Evolutionary conservation across 306 rosid genomes (phyloP), one percentile per base, ranked within the genome.

Genomic region (Acmispon strigosus): DNA sequence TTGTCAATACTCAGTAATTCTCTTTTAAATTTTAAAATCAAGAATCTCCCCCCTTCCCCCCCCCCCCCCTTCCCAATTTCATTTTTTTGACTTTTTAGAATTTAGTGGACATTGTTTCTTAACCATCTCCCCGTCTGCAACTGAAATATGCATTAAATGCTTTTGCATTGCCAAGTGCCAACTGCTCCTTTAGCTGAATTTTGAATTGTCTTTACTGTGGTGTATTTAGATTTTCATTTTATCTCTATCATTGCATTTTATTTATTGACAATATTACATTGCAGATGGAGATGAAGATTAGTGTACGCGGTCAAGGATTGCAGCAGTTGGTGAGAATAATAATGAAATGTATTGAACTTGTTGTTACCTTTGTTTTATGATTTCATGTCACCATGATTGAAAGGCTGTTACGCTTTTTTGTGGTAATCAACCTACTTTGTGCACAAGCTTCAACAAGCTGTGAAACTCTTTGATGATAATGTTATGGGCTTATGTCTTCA

Each of bases 221-320:
- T 41, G 7, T 24, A 63, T 52, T 51, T 27, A 24, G 50, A 18
- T 4, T 29, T 34, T 18, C 17, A 62, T 24, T 48, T 58, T 61
- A 67, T 54, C 48, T 61, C 6, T 37, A 32, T 64, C 29, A 18
- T 12, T 29, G 24, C 11, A 6, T 64, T 57, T 63, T 67, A 68
- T 68, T 72, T 77, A 52, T 76, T 12, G 75, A 11, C 52, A 22
- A 27, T 69, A 27, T 64, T 8, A 48, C 72, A 51, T 68, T 76
- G 77, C 89, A 87, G 92, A 85, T 55, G 91, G 55, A 78, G 96
- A 86, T 54, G 92, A 90, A 8, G 87, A 80, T 7, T 85, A 80
- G 75, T 71, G 55, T 48, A 19, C 65, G 12, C 54, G 44, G 39
- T 62, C 24, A 58, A 41, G 78, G 74, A 65, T 59, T 55, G 78